phyloP scores from a whole-genome alignment of 2,329 filamentous ascomycete genomes.

The Phialophora chinensis region DNA sequence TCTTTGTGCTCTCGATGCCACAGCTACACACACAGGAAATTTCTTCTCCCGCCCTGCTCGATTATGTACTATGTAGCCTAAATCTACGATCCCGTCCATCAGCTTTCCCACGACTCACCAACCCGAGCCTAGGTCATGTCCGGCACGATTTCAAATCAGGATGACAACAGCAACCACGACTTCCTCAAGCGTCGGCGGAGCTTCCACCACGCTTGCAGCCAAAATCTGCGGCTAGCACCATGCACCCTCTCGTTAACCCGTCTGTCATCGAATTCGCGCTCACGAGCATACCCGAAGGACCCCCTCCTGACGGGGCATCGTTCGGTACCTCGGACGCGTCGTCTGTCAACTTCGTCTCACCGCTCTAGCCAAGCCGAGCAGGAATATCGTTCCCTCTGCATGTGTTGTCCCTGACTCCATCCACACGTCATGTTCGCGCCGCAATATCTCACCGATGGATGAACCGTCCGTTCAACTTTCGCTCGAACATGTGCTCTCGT shows the following conservation, averaged over 20 bases:
- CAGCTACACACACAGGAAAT: background rate
- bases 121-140: background rate
- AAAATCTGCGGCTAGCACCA: slow-evolving; percentile 13
- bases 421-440: background rate
- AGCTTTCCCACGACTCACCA: background rate
- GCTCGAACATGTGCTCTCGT: slow-evolving; percentile 24
- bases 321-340: slow-evolving; percentile 8
- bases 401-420: slow-evolving; percentile 29
- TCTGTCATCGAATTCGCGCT: slow-evolving; percentile 9
- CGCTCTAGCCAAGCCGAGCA: slow-evolving; percentile 17
- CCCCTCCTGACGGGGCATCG: background rate
- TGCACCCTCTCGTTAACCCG: slow-evolving; percentile 9
- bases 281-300: background rate
- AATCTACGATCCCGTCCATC: slow-evolving; percentile 6
- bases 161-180: slow-evolving; percentile 17
- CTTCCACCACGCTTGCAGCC: slow-evolving; percentile 1
- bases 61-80: background rate
- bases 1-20: background rate
- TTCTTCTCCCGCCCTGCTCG: background rate
- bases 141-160: slow-evolving; percentile 22
- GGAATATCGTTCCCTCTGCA: slow-evolving; percentile 17
- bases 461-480: slow-evolving; percentile 6
- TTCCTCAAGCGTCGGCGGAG: slow-evolving; percentile 11
- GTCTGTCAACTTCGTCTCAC: slow-evolving; percentile 15
- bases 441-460: slow-evolving; percentile 15